phyloP scores from a whole-genome alignment of 768 basidiomycete genomes.

The Leccinum disarticulatum region DNA sequence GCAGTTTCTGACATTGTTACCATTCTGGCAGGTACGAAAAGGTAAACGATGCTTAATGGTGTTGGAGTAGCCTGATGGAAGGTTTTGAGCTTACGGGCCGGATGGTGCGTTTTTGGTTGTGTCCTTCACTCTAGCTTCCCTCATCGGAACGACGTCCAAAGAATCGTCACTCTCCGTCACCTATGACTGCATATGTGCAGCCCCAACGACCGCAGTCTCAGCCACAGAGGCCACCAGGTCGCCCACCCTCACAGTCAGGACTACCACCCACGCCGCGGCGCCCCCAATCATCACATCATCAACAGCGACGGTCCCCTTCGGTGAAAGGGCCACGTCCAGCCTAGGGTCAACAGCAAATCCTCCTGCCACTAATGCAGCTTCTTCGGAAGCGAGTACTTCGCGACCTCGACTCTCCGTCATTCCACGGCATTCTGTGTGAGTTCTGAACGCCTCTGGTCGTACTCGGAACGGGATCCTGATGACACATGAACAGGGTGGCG shows the following conservation, averaged over 20 bases:
- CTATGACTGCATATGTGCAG: constrained; percentile 41
- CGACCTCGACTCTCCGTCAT: no score
- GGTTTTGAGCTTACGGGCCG: constrained; percentile 96
- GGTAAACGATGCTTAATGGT: constrained; percentile 92
- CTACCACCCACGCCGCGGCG: constrained; percentile 48
- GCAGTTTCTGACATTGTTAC: no score
- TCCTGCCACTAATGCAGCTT: constrained; percentile 22
- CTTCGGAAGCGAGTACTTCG: no score
- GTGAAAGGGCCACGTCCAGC: constrained; percentile 37
- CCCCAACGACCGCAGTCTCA: constrained; percentile 62
- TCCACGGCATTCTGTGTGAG: constrained; percentile 22
- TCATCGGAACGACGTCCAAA: constrained; percentile 1
- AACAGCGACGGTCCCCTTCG: constrained; percentile 32
- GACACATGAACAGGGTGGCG: constrained; percentile 28
- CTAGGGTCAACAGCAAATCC: constrained; percentile 23
- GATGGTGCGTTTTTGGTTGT: constrained; percentile 50
- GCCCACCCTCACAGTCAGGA: constrained; percentile 51
- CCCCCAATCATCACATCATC: constrained; percentile 33
- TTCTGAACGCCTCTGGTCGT: constrained; percentile 3
- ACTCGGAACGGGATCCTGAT: constrained; percentile 14
- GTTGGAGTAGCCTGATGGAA: constrained; percentile 89
- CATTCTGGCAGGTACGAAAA: constrained; percentile 70
- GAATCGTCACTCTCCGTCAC: constrained; percentile 46
- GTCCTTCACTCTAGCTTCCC: constrained; percentile 15
- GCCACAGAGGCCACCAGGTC: constrained; percentile 47